Percentiles rank a stretch among this genome's conserved stretches.
Evolutionary conservation across 345 rosid species (phyloP).

Genomic region (Syzygium oleosum): DNA sequence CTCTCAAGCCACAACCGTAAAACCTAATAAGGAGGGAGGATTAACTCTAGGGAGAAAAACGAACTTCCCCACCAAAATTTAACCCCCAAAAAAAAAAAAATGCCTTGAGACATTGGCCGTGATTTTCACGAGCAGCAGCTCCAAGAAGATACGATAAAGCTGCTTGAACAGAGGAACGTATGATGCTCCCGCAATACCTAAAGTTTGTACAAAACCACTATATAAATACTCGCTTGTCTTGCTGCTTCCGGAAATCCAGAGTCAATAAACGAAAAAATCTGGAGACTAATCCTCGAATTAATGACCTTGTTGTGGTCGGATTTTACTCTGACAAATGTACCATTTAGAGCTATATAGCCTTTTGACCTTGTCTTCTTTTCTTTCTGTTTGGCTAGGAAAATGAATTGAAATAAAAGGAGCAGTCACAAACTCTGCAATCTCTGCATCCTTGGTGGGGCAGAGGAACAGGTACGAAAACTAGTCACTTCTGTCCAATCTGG

Average conservation of each 20-base stretch:
- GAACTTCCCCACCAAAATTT: conserved; percentile 3
- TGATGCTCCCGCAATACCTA: conserved; percentile 81
- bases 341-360: neutral
- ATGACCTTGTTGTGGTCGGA: neutral
- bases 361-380: neutral
- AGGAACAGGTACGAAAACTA: neutral
- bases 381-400: neutral
- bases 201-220: neutral
- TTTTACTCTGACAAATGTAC: neutral
- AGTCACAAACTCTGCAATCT: neutral
- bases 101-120: conserved; percentile 94
- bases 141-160: conserved; percentile 90
- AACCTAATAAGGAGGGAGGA: conserved; percentile 38
- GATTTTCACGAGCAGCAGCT: conserved; percentile 95
- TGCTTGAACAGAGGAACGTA: conserved; percentile 79
- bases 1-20: conserved; percentile 85
- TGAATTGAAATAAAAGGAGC: neutral
- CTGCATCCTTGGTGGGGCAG: neutral
- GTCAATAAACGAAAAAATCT: neutral
- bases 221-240: neutral
- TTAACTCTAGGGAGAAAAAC: neutral
- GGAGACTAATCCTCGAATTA: neutral
- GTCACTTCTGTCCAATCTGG: neutral
- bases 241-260: neutral
- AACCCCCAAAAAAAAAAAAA: neutral